Evolutionary conservation across 2,329 filamentous ascomycete genomes (phyloP).

Genomic region (Polytolypa hystricis): DNA sequence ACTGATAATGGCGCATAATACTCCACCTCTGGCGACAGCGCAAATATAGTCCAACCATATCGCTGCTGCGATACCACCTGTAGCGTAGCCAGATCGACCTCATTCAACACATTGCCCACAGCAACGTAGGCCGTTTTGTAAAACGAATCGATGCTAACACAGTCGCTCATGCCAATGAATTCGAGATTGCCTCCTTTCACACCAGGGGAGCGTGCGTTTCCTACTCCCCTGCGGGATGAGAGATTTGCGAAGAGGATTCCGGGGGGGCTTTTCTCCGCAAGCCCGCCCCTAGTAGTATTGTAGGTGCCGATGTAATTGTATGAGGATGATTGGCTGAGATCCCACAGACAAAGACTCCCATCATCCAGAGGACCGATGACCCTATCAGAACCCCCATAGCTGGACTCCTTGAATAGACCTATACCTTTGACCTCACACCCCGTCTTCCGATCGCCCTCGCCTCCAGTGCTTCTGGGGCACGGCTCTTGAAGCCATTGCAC

Average conservation of each 20-base stretch:
- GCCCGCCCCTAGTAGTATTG: conserved; percentile 38
- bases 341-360: conserved; percentile 80
- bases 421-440: conserved; percentile 60
- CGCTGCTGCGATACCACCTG: conserved; percentile 56
- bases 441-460: conserved; percentile 27
- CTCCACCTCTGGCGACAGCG: conserved; percentile 56
- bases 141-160: conserved; percentile 64
- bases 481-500: conserved; percentile 68
- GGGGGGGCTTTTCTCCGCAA: conserved; percentile 54
- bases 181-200: conserved; percentile 18
- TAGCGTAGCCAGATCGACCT: conserved; percentile 69
- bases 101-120: conserved; percentile 63
- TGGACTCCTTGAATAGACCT: conserved; percentile 51
- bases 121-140: conserved; percentile 65
- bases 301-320: conserved; percentile 20
- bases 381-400: conserved; percentile 43
- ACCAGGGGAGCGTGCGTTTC: conserved; percentile 15
- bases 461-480: conserved; percentile 10
- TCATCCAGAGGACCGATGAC: conserved; percentile 74
- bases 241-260: conserved; percentile 59
- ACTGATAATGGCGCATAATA: conserved; percentile 64
- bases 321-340: conserved; percentile 42
- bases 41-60: conserved; percentile 75
- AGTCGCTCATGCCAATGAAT: conserved; percentile 55
- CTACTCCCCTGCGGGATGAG: conserved; percentile 58